Conservation (phyloP, 2,329 filamentous ascomycete species). For the Aspergillus pseudoglaucus region DNA sequence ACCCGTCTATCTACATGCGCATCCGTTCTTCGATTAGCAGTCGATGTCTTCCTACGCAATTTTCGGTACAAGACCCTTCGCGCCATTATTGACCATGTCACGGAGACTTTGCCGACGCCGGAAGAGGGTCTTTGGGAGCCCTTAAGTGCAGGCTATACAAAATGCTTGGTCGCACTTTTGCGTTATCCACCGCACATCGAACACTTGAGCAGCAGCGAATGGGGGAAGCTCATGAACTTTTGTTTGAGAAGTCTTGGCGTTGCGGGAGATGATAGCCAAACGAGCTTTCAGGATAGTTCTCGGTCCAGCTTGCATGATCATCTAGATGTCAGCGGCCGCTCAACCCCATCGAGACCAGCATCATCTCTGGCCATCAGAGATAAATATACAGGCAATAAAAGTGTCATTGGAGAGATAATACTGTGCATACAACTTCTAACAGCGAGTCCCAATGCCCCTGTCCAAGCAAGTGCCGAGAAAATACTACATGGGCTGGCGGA, state of each 20-base stretch:
- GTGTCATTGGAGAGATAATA: conserved; percentile 50
- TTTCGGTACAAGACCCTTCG: conserved; percentile 72
- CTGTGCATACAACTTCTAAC: conserved; percentile 61
- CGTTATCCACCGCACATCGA: conserved; percentile 72
- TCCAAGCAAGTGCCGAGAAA: conserved; percentile 50
- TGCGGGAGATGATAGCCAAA: conserved; percentile 20
- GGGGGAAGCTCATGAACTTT: conserved; percentile 65
- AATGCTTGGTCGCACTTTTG: conserved; percentile 64
- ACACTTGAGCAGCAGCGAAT: conserved; percentile 62
- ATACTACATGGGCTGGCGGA: conserved; percentile 53
- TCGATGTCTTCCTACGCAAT: conserved; percentile 61
- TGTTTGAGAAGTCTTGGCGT: conserved; percentile 55
- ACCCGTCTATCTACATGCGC: conserved; percentile 62
- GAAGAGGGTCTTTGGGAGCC: conserved; percentile 61
- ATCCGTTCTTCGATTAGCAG: conserved; percentile 62
- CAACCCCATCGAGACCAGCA: conserved; percentile 25
- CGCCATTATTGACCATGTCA: conserved; percentile 73
- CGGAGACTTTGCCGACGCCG: conserved; percentile 60
- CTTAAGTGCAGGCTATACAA: conserved; percentile 70
- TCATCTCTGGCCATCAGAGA: conserved; percentile 20
- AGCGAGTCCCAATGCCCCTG: conserved; percentile 60
- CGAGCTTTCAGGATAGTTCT: conserved; percentile 22
- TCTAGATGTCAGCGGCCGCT: conserved; percentile 19
- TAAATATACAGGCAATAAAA: conserved; percentile 23
- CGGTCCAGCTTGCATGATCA: conserved; percentile 21